Evolutionary conservation across 2,329 filamentous ascomycete genomes (phyloP), one percentile per base, ranked within the genome.

Genomic region (Epichloe baconii): DNA sequence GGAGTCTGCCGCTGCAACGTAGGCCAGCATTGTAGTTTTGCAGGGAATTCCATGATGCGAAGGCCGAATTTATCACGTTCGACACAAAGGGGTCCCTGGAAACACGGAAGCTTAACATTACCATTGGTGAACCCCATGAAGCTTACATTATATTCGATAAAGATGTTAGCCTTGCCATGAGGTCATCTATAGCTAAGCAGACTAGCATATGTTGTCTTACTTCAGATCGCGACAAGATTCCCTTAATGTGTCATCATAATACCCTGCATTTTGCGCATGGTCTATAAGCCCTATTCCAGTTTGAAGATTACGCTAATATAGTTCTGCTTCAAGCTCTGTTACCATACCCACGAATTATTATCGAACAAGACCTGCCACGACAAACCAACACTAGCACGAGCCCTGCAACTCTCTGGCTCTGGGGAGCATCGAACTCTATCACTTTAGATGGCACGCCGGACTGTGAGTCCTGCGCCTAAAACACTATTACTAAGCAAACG

Each of bases 321-420:
- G n/a, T n/a, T n/a, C n/a, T n/a, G n/a, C n/a, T n/a, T n/a, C n/a
- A n/a, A n/a, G n/a, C n/a, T n/a, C n/a, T n/a, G n/a, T n/a, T n/a
- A n/a, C n/a, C n/a, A n/a, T n/a, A n/a, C n/a, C n/a, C n/a, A n/a
- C n/a, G n/a, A n/a, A n/a, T n/a, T n/a, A n/a, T n/a, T n/a, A n/a
- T n/a, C n/a, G n/a, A n/a, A n/a, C n/a, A n/a, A n/a, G n/a, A n/a
- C n/a, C n/a, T n/a, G n/a, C n/a, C n/a, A n/a, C n/a, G n/a, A n/a
- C n/a, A n/a, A n/a, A n/a, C n/a, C n/a, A n/a, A n/a, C n/a, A 19
- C 11, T 17, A 48, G 51, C 12, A 53, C 5, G 17, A 59, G 56
- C 26, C 48, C 52, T 12, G 53, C 56, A 11, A 59, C 53, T 19
- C 55, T 59, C 4, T 59, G 55, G 57, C 52, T 56, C 1, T 57